Evolutionary conservation across 2,329 filamentous ascomycete species (phyloP), one percentile per base, ranked within the genome.

Genomic region (Fonsecaea monophora): DNA sequence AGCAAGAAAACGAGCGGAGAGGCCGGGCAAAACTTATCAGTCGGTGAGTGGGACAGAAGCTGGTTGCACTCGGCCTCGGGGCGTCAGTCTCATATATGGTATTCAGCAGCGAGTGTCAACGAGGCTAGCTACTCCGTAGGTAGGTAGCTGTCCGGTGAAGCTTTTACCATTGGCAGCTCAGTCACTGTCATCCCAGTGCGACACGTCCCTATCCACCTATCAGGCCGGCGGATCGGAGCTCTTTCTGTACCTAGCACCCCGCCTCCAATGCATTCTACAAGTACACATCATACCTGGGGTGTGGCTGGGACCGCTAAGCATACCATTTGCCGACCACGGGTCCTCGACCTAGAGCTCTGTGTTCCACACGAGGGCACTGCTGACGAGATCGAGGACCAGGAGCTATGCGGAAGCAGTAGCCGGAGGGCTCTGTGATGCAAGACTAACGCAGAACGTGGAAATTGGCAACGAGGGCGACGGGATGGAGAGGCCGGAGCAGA

Each of bases 1-100:
- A 59, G 18, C 21, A 50, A 25, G 13, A 63, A 38, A 35, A 57
- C 25, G 54, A 48, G 54, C 40, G n/a, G 25, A 45, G 15, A 2
- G 25, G 35, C 37, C 30, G 32, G 21, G 48, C 25, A 53, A 40
- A 48, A 62, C 40, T 25, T 54, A 25, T 62, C 34, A 62, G 25
- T 25, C 25, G 40, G 15, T 34, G 7, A 50, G 42, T 45, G 30
- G 40, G 45, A 37, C n/a, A n/a, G 13, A 30, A 42, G 40, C 55
- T 35, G 37, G 57, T 35, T 18, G 21, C 25, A 9, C 45, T 50
- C 45, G 45, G 18, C 15, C 21, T 50, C 45, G 45, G 45, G 45
- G 45, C 45, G 45, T 10, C 21, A 25, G 45, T 13, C 45, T 50
- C 45, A 50, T 50, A 50, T 50, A 50, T 50, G 45, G 45, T 30